Base-by-base conservation (phyloP, 345 rosid genomes). In the Kernera saxatilis region DNA sequence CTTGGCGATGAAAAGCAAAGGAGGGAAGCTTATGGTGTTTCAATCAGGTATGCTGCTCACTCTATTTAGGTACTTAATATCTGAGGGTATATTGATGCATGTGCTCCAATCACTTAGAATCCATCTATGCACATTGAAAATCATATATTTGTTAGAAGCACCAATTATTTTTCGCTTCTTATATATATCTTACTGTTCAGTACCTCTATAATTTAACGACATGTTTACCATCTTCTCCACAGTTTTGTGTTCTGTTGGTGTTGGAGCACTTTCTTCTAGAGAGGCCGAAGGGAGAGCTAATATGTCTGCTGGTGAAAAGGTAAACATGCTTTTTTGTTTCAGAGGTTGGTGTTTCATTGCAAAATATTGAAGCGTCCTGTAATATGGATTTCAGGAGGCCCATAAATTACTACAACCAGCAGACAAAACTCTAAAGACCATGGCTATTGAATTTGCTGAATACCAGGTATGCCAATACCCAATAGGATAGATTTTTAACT, bases 401-500 rank as follows among this genome's bases (percentile, higher is more conserved):
- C 93, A 84, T 79, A 94, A 94, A 73, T 84, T 94, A 77, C 85
- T 94, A 25, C 98, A 88, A 68, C 88, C 99, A n/a, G 93, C 89
- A 0, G 99, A 94, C 78, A 90, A 84, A 83, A 84, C 84, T 65
- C 73, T 94, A 68, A 92, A 84, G 86, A 84, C 93, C 64, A 80
- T 95, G 98, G 99, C 97, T 57, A 86, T 92, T 71, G 99, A 94
- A 52, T 86, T 94, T 87, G 99, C 99, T 21, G 99, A 94, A 78
- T 92, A 84, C 77, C 99, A 92, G 97, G 99, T 91, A 53, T 48
- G 62, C 74, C 35, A 54, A n/a, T 27, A 52, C 35, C 19, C 35
- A 27, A 8, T 27, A 27, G 35, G 35, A 19, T 71, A 37, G 14
- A 43, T 68, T 17, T 19, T 29, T 11, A 27, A 39, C 27, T 14